phyloP scores from a whole-genome alignment of 2,329 filamentous ascomycete species.

The Aureobasidium sp. region DNA sequence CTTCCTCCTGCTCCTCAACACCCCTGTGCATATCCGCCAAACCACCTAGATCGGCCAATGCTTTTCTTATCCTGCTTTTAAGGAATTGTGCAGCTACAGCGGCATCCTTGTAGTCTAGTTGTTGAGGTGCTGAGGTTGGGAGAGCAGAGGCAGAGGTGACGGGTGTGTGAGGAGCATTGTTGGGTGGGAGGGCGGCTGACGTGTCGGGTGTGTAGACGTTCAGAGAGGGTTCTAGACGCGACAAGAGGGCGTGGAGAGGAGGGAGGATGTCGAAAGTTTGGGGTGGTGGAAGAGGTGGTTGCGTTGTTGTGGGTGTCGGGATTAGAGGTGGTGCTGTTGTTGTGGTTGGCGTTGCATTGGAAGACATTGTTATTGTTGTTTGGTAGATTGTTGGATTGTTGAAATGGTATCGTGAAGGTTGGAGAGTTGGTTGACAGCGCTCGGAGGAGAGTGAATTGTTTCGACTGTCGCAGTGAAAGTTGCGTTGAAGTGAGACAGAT shows the following conservation, averaged over 20 bases:
- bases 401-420: neutral
- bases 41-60: slow-evolving; percentile 55
- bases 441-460: neutral
- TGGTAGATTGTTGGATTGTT: neutral
- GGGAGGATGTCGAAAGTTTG: slow-evolving; percentile 81
- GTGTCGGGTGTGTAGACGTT: slow-evolving; percentile 12
- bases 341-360: slow-evolving; percentile 16
- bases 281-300: slow-evolving; percentile 62
- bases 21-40: slow-evolving; percentile 63
- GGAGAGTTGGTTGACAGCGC: neutral
- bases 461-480: neutral
- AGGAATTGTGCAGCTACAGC: slow-evolving; percentile 63
- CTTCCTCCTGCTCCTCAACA: slow-evolving; percentile 60
- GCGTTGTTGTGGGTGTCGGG: slow-evolving; percentile 30
- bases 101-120: slow-evolving; percentile 64
- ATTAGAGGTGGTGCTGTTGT: slow-evolving; percentile 9
- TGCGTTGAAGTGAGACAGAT: neutral
- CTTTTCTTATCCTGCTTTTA: slow-evolving; percentile 69
- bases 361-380: neutral
- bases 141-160: neutral
- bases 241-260: slow-evolving; percentile 68
- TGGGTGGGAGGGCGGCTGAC: neutral
- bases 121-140: neutral
- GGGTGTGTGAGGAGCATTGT: neutral
- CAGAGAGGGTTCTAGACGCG: slow-evolving; percentile 47